These are phyloP conservation scores for Suillus occidentalis DNA, from an alignment of 768 basidiomycete species.

Conservation along the genomic window DNA sequence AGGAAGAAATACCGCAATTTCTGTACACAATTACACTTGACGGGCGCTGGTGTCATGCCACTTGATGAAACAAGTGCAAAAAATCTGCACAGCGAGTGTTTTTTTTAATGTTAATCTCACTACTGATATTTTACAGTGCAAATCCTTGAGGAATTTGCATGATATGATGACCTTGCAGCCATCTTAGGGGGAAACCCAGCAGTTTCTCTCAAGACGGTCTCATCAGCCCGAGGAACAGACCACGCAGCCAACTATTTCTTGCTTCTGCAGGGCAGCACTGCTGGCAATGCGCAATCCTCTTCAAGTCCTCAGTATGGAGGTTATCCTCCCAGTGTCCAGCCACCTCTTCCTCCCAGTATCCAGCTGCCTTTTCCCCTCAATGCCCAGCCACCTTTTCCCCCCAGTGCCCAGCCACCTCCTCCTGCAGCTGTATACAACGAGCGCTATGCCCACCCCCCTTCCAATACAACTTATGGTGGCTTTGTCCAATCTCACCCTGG, in stretches of 20 bases:
- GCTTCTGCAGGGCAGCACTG: not conserved
- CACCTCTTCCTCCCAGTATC: not conserved
- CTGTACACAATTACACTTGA: not conserved
- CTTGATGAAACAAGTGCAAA: not conserved
- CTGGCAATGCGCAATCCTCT: not conserved
- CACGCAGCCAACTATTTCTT: not conserved
- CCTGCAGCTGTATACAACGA: not conserved
- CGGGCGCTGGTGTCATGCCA: not conserved
- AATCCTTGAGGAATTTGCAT: not conserved
- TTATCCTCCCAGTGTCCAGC: not conserved
- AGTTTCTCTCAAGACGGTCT: not conserved
- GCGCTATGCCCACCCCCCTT: not conserved
- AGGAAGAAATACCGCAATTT: not conserved
- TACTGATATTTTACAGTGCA: not conserved
- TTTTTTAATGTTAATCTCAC: not conserved
- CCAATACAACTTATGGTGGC: not conserved
- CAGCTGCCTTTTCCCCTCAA: not conserved
- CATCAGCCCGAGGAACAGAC: not conserved
- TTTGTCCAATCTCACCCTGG: no score
- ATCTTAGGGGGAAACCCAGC: not conserved
- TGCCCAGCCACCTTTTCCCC: not conserved
- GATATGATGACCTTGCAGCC: not conserved
- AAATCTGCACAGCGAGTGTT: not conserved
- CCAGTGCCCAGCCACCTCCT: no score
- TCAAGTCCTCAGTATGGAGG: not conserved